phyloP scores from a whole-genome alignment of 1,284 basidiomycete species.

The Rhodotorula sp. region DNA sequence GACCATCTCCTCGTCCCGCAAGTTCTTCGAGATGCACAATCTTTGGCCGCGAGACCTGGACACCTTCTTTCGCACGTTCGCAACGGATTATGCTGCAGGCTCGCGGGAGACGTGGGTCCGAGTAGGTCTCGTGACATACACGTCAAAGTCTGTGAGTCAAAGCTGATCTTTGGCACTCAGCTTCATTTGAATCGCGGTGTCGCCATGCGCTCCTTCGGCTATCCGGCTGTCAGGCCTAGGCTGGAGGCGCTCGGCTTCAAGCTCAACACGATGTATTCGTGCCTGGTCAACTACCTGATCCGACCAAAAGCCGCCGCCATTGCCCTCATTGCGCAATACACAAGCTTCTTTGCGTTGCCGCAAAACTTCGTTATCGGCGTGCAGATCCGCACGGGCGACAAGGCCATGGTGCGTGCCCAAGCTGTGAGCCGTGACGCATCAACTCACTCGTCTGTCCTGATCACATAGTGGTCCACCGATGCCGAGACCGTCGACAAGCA shows the following conservation, averaged over 20 bases:
- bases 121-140: too few species aligned
- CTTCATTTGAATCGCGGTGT: constrained; percentile 32
- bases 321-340: constrained; percentile 25
- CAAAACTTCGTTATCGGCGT: constrained; percentile 27
- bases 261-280: constrained; percentile 19
- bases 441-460: background rate
- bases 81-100: background rate
- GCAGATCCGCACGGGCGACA: constrained; percentile 32
- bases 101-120: too few species aligned
- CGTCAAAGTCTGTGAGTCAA: too few species aligned
- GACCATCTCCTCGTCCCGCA: background rate
- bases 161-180: constrained; percentile 9
- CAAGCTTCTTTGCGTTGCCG: constrained; percentile 23
- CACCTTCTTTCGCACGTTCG: constrained; percentile 6
- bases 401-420: constrained; percentile 9
- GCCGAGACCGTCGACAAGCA: constrained; percentile 16
- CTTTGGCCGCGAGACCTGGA: constrained; percentile 12
- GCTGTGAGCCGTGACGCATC: too few species aligned
- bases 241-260: constrained; percentile 16
- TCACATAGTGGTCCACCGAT: background rate
- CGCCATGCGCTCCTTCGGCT: constrained; percentile 22
- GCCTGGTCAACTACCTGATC: constrained; percentile 35
- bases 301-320: constrained; percentile 30
- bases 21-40: constrained; percentile 5
- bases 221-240: background rate